Conservation (phyloP, 495 filamentous ascomycete species). For the Annulohypoxylon moriforme region DNA sequence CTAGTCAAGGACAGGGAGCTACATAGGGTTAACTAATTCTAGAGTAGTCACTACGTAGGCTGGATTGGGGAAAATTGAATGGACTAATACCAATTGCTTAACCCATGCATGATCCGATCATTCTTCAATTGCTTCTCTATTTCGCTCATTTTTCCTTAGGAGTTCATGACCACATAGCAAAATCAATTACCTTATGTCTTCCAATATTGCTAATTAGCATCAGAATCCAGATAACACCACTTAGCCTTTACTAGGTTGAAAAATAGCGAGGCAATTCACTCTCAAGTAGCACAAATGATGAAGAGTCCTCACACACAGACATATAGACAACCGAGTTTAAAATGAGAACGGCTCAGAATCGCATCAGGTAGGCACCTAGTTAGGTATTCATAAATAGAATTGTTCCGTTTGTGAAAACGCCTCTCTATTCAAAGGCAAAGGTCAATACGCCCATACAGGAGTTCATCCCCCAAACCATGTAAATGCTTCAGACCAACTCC, state of each 20-base stretch:
- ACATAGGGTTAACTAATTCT: neutral
- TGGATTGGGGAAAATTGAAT: too few relatives aligned
- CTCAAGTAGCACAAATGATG: neutral
- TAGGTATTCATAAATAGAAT: constrained; percentile 10
- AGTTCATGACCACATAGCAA: neutral
- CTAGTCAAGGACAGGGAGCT: neutral
- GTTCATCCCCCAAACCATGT: constrained; percentile 31
- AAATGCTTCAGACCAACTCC: constrained; percentile 45
- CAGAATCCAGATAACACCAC: neutral
- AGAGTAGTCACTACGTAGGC: too few relatives aligned
- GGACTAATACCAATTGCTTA: too few relatives aligned
- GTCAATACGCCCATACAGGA: constrained; percentile 23
- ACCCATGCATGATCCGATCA: too few relatives aligned
- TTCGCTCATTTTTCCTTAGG: too few relatives aligned
- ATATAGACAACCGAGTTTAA: neutral
- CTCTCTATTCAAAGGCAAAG: constrained; percentile 42
- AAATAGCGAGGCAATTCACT: neutral
- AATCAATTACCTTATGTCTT: neutral
- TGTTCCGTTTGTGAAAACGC: constrained; percentile 23
- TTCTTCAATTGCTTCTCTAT: too few relatives aligned
- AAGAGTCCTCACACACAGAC: neutral
- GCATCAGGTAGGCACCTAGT: neutral
- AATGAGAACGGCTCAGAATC: neutral
- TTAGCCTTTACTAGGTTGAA: neutral
- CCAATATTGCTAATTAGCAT: neutral